Evolutionary conservation across 106 monocot species (phyloP).

Genomic region (Allium fistulosum): DNA sequence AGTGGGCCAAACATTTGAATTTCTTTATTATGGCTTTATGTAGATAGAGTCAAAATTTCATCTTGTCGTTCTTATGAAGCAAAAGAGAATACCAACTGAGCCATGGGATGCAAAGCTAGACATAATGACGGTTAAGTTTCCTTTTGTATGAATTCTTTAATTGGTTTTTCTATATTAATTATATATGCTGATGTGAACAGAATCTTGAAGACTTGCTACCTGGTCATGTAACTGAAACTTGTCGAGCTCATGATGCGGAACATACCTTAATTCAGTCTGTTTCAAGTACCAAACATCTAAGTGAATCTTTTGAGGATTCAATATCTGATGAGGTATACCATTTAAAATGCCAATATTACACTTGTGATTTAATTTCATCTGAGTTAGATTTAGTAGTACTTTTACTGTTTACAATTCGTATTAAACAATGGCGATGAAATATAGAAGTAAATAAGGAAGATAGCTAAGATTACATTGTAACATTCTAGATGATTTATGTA

Average conservation of each 20-base stretch:
- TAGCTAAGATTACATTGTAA: not conserved
- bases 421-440: not conserved
- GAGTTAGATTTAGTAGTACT: no score
- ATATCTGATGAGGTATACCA: slow-evolving; percentile 45
- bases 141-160: no score
- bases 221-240: not conserved
- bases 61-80: no score
- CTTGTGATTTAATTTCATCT: not conserved
- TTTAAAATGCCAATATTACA: not conserved
- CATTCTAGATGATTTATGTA: not conserved
- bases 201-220: slow-evolving; percentile 4
- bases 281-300: slow-evolving; percentile 6
- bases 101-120: no score
- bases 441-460: not conserved
- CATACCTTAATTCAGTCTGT: not conserved
- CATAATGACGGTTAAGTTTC: no score
- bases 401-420: not conserved
- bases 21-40: no score
- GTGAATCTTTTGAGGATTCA: slow-evolving; percentile 28
- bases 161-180: not conserved
- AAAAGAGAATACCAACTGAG: no score
- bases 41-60: no score
- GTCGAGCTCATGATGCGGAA: not conserved
- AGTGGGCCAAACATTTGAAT: no score
- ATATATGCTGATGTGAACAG: slow-evolving; percentile 1